A percentile compares a stretch with the other conserved stretches of the same genome.
Evolutionary conservation across 1,139 yeast genomes (phyloP).

Genomic region (Sugiyamaella castrensis): DNA sequence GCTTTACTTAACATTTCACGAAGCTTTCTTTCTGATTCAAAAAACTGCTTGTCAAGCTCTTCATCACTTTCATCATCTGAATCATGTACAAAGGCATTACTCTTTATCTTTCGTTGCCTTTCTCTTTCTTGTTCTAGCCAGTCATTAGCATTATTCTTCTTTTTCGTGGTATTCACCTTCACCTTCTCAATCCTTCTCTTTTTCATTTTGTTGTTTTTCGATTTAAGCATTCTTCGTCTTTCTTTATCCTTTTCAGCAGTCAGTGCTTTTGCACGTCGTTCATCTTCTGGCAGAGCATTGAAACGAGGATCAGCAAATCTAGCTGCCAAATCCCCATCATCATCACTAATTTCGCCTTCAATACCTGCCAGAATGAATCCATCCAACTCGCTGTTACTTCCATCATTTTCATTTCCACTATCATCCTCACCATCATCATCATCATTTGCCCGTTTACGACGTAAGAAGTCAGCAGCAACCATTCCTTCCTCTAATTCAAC

Average conservation of each 20-base stretch:
- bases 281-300: slow-evolving; percentile 21
- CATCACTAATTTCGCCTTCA: slow-evolving; percentile 19
- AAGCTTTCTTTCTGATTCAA: slow-evolving; percentile 55
- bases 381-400: slow-evolving; percentile 9
- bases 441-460: slow-evolving; percentile 20
- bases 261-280: slow-evolving; percentile 18
- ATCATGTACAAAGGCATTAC: slow-evolving; percentile 52
- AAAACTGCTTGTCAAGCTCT: slow-evolving; percentile 54
- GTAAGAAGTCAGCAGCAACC: slow-evolving; percentile 39
- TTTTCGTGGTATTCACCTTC: slow-evolving; percentile 8
- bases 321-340: slow-evolving; percentile 18
- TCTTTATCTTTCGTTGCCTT: slow-evolving; percentile 19
- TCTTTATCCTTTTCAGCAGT: slow-evolving; percentile 18
- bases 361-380: slow-evolving; percentile 12
- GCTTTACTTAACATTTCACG: slow-evolving; percentile 35
- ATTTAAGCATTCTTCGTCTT: slow-evolving; percentile 13
- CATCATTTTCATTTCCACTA: slow-evolving; percentile 9
- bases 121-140: slow-evolving; percentile 12
- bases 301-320: slow-evolving; percentile 24
- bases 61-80: slow-evolving; percentile 70
- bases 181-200: slow-evolving; percentile 22
- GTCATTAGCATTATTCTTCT: slow-evolving; percentile 13
- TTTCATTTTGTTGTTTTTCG: slow-evolving; percentile 10
- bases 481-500: slow-evolving; percentile 45
- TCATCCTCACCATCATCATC: slow-evolving; percentile 26